Evolutionary conservation across 176 grass and related monocot species (phyloP).

Genomic region (Thinopyrum elongatum): DNA sequence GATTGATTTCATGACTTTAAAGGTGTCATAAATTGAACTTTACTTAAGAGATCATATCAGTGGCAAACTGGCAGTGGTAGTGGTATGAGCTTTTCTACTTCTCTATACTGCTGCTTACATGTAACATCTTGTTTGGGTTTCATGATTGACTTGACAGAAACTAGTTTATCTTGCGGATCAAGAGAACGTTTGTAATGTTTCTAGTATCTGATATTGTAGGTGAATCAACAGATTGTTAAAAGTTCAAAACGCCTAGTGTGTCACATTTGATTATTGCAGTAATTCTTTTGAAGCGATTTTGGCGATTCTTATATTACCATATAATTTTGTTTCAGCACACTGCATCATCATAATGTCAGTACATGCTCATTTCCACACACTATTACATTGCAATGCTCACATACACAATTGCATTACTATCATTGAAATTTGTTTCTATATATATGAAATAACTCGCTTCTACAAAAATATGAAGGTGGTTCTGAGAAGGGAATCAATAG

Average conservation of each 20-base stretch:
- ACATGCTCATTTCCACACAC: not conserved
- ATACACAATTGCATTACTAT: not conserved
- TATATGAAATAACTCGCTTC: not conserved
- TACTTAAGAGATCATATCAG: not conserved
- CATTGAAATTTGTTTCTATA: not conserved
- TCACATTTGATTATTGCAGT: not conserved
- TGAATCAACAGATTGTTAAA: not conserved
- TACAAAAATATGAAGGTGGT: slow-evolving; percentile 23
- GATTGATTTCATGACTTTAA: not conserved
- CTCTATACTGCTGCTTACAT: not conserved
- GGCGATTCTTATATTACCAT: not conserved
- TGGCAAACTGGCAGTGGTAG: not conserved
- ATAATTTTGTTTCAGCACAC: not conserved
- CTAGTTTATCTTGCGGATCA: not conserved
- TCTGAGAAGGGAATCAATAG: slow-evolving; percentile 23
- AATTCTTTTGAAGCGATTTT: not conserved
- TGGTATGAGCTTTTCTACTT: not conserved
- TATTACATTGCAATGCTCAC: not conserved
- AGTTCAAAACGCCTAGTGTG: not conserved
- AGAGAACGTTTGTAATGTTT: not conserved
- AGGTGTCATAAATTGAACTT: not conserved
- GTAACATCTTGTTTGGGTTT: not conserved
- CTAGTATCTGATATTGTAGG: not conserved
- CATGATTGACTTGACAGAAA: not conserved
- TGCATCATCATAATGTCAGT: not conserved